These are phyloP conservation scores for Butyriboletus appendiculatus DNA, from an alignment of 1,284 basidiomycete genomes.

Conservation along the genomic window DNA sequence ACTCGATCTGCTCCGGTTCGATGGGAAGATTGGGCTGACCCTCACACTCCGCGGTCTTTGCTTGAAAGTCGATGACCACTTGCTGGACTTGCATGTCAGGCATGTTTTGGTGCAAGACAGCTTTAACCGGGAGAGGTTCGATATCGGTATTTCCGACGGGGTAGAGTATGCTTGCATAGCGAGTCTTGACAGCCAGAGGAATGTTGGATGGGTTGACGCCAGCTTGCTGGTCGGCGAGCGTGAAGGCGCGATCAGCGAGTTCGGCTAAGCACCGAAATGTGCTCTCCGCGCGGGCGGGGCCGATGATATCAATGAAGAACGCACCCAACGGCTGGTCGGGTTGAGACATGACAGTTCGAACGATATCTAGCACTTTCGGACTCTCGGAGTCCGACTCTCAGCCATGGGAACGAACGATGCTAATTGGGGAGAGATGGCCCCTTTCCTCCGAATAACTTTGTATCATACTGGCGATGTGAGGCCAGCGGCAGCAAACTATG, in stretches of 20 bases:
- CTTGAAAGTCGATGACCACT: constrained; percentile 22
- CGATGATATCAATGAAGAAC: constrained; percentile 20
- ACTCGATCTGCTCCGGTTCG: constrained; percentile 24
- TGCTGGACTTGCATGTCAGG: constrained; percentile 9
- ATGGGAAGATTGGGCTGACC: constrained; percentile 20
- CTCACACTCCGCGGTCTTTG: constrained; percentile 16
- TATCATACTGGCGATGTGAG: no score
- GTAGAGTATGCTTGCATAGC: constrained; percentile 21
- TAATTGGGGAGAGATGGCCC: neutral
- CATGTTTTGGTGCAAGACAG: constrained; percentile 14
- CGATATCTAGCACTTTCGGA: neutral
- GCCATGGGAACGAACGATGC: neutral
- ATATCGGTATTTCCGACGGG: constrained; percentile 6
- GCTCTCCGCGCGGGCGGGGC: constrained; percentile 4
- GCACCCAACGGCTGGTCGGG: constrained; percentile 7
- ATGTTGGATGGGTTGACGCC: neutral
- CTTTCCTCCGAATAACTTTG: no score
- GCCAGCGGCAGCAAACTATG: no score
- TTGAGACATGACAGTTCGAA: constrained; percentile 19
- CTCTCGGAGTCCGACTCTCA: no score
- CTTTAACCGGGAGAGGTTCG: constrained; percentile 16
- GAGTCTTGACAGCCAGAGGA: neutral
- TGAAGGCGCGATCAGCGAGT: constrained; percentile 21
- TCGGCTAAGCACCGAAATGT: constrained; percentile 16
- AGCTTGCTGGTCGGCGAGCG: constrained; percentile 8